A percentile compares a stretch with the other conserved stretches of the same genome.
phyloP scores from a whole-genome alignment of 2,329 filamentous ascomycete genomes.

The Monilinia vaccinii-corymbosi region DNA sequence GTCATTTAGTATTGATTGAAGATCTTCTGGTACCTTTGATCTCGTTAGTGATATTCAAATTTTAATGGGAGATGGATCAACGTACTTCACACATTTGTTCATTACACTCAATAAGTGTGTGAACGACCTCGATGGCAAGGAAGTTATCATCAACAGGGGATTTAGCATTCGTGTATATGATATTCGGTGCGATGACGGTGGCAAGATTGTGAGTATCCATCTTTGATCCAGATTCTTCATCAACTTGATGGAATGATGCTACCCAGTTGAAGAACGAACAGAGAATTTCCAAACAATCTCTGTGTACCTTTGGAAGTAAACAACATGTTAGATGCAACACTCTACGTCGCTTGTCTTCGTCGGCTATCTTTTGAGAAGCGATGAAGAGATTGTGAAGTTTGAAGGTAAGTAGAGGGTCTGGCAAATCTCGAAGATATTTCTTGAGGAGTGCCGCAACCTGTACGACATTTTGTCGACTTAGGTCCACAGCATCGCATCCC shows the following conservation, averaged over 20 bases:
- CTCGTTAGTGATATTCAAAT: constrained; percentile 21
- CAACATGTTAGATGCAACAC: constrained; percentile 88
- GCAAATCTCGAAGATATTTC: constrained; percentile 88
- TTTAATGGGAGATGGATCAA: neutral
- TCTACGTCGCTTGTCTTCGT: constrained; percentile 72
- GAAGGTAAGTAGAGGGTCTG: constrained; percentile 88
- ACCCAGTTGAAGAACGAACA: constrained; percentile 98
- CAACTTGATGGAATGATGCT: constrained; percentile 91
- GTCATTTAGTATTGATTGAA: constrained; percentile 79
- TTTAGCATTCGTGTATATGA: constrained; percentile 65
- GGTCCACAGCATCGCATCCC: constrained; percentile 75
- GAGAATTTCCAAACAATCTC: constrained; percentile 88
- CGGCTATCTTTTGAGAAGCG: constrained; percentile 76
- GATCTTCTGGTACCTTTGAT: constrained; percentile 78
- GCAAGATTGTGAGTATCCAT: constrained; percentile 98
- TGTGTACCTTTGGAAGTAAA: constrained; percentile 81
- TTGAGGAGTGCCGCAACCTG: constrained; percentile 91
- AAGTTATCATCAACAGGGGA: constrained; percentile 78
- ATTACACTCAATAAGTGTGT: constrained; percentile 83
- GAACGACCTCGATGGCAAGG: constrained; percentile 84
- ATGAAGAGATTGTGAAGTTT: constrained; percentile 91
- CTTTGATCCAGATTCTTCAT: constrained; percentile 94
- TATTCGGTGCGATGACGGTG: constrained; percentile 94
- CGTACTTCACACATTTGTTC: constrained; percentile 96
- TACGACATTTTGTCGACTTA: constrained; percentile 82